Evolutionary conservation across 345 rosid genomes (phyloP).

Genomic region (Trapa bicornis): DNA sequence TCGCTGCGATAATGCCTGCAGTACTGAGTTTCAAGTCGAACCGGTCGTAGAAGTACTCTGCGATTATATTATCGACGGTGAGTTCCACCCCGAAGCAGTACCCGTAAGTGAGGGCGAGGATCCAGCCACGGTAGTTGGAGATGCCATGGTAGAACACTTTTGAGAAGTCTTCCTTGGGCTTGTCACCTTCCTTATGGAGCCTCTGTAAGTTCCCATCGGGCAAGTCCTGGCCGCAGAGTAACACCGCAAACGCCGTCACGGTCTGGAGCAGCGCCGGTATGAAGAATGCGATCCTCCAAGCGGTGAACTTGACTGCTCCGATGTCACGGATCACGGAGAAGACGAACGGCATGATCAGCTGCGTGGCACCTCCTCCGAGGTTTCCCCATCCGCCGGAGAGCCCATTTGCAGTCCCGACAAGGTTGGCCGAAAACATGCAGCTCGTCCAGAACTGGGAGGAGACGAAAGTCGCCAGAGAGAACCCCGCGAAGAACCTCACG

Average conservation of each 20-base stretch:
- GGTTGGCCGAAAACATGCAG: constrained; percentile 63
- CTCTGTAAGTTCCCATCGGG: constrained; percentile 58
- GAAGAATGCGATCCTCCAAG: constrained; percentile 83
- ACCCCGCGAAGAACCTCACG: constrained; percentile 62
- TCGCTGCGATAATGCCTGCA: constrained; percentile 84
- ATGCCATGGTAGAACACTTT: constrained; percentile 36
- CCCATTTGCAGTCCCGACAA: constrained; percentile 76
- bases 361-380: constrained; percentile 85
- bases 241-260: constrained; percentile 50
- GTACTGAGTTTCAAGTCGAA: constrained; percentile 60
- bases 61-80: constrained; percentile 70
- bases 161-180: constrained; percentile 43
- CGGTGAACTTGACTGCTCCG: constrained; percentile 63
- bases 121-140: constrained; percentile 79
- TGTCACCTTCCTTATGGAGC: constrained; percentile 57
- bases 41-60: constrained; percentile 77
- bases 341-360: constrained; percentile 78
- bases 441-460: constrained; percentile 99
- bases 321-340: constrained; percentile 35
- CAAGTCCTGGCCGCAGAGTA: constrained; percentile 69
- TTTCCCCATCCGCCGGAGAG: constrained; percentile 94
- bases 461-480: constrained; percentile 71
- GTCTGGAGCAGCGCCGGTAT: constrained; percentile 73
- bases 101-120: constrained; percentile 73
- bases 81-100: constrained; percentile 89